phyloP scores from a whole-genome alignment of 106 monocot genomes.

The Ottelia alismoides region DNA sequence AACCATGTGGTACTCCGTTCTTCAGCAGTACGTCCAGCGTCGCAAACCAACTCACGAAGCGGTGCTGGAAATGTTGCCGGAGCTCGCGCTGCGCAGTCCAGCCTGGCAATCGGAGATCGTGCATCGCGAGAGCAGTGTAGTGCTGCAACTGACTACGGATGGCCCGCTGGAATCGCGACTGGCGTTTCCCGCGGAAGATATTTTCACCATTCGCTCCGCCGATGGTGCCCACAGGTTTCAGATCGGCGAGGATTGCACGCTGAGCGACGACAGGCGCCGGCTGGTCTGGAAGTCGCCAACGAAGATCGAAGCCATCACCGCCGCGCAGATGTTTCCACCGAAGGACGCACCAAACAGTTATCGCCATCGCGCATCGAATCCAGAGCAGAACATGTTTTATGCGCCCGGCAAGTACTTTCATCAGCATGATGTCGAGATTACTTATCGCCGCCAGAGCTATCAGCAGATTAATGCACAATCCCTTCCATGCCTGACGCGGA shows the following conservation, averaged over 20 bases:
- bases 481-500: neutral
- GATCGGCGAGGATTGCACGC: neutral
- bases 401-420: neutral
- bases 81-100: too few species aligned
- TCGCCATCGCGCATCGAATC: neutral
- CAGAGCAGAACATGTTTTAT: neutral
- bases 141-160: too few species aligned
- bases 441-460: neutral
- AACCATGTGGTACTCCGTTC: too few species aligned
- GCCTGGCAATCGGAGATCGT: too few species aligned
- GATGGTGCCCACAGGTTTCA: neutral
- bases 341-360: neutral
- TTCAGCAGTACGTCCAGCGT: too few species aligned
- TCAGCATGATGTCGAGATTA: neutral
- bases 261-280: neutral
- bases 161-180: too few species aligned
- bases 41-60: too few species aligned
- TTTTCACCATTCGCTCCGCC: too few species aligned
- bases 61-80: too few species aligned
- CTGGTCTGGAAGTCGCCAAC: neutral
- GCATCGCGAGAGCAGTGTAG: too few species aligned
- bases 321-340: neutral
- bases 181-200: too few species aligned
- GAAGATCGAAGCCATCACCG: neutral
- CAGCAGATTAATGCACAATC: too few species aligned